Evolutionary conservation across 179 eudicot species (phyloP).

Genomic region (Gypsophila paniculata): DNA sequence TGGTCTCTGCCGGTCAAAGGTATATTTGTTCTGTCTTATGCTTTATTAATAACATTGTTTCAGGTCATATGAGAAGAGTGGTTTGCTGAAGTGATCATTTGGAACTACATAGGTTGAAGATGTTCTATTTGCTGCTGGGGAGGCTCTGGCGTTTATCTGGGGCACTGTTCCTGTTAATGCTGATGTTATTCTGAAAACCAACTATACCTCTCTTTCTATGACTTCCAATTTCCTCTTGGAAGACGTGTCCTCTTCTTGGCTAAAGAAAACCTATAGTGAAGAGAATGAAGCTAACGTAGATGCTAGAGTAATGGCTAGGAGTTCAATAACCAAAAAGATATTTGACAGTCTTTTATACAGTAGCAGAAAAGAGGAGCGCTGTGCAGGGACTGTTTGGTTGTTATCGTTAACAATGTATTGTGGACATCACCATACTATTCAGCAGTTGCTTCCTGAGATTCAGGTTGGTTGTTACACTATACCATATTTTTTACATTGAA

Average conservation of each 20-base stretch:
- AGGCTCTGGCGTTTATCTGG: conserved; percentile 93
- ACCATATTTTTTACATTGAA: neutral
- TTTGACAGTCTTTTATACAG: conserved; percentile 83
- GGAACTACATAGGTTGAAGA: conserved; percentile 69
- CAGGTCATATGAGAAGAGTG: neutral
- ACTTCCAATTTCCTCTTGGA: conserved; percentile 74
- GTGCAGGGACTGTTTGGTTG: conserved; percentile 94
- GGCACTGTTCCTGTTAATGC: conserved; percentile 92
- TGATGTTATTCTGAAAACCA: conserved; percentile 74
- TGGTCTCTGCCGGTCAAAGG: conserved; percentile 88
- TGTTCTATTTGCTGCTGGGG: conserved; percentile 90
- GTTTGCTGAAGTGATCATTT: conserved; percentile 8
- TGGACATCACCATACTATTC: conserved; percentile 70
- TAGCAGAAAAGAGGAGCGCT: conserved; percentile 89
- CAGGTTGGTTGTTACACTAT: conserved; percentile 51
- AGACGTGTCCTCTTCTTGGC: conserved; percentile 55
- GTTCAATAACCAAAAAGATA: conserved; percentile 67
- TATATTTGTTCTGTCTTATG: conserved; percentile 24
- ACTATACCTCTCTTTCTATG: conserved; percentile 83
- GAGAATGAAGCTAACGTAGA: conserved; percentile 48
- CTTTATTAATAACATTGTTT: neutral
- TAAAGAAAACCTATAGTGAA: conserved; percentile 32
- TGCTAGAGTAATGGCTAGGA: conserved; percentile 50
- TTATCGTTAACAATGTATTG: conserved; percentile 89
- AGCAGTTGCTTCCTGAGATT: conserved; percentile 86